Evolutionary conservation across 2,329 filamentous ascomycete genomes (phyloP).

Genomic region (Neurospora crassa): DNA sequence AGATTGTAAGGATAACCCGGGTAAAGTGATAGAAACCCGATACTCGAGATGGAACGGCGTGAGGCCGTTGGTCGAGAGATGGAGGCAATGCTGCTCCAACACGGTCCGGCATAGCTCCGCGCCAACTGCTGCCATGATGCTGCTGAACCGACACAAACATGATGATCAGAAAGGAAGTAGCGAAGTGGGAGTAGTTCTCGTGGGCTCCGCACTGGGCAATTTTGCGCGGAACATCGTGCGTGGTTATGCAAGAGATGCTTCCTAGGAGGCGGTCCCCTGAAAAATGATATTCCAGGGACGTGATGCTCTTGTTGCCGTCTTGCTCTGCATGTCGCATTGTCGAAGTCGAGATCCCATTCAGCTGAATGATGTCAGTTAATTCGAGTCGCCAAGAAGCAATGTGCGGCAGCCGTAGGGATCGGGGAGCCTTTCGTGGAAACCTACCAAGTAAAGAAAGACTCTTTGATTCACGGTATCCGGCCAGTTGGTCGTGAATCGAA

Average conservation of each 20-base stretch:
- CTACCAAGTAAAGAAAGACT: not conserved
- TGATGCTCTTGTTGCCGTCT: not conserved
- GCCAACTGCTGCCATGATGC: not conserved
- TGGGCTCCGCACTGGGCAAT: not conserved
- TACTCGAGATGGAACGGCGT: not conserved
- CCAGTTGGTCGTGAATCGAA: not conserved
- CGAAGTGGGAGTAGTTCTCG: not conserved
- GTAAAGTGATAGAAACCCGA: not conserved
- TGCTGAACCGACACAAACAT: not conserved
- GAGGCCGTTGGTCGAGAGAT: not conserved
- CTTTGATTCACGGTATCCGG: not conserved
- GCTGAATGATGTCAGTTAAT: not conserved
- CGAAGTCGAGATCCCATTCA: not conserved
- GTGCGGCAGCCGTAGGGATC: not conserved
- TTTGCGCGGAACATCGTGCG: not conserved
- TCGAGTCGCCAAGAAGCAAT: not conserved
- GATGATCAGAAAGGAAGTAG: not conserved
- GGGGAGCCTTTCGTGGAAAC: not conserved
- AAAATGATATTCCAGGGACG: not conserved
- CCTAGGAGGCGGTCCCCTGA: not conserved
- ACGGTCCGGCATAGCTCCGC: not conserved
- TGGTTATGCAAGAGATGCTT: not conserved
- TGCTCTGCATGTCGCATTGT: not conserved
- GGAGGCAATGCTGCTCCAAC: not conserved
- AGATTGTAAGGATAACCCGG: not conserved